Evolutionary conservation across 192 early-diverging fungal genomes (phyloP), one percentile per base, ranked within the genome.

Genomic region (Backusella psychrophila): DNA sequence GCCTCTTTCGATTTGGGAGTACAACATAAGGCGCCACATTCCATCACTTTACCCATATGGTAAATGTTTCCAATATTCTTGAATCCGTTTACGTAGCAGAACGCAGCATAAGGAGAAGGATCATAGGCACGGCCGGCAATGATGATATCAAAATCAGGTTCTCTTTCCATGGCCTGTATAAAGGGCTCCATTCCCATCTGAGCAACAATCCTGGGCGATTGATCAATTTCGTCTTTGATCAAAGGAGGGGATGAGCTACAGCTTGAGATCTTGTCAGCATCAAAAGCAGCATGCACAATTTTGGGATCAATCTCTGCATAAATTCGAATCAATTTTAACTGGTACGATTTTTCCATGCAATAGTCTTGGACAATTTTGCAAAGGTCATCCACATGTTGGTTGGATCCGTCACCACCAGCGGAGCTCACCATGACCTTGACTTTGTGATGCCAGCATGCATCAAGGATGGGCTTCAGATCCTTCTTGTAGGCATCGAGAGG

Each of bases 41-140:
- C 75, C 75, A 75, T 75, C 15, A 75, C 41, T 65, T 75, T 75
- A 11, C 75, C 75, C 75, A 75, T 75, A 38, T 75, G 75, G n/a
- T 69, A 75, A 2, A 53, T 38, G n/a, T 52, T 69, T 14, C 75
- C 75, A 7, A 69, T 6, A n/a, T 75, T 46, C 19, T 34, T 75
- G 19, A 74, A 74, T 1, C 75, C 75, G 5, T 75, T 67, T 6
- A n/a, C 12, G 52, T 52, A 69, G 12, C 75, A 75, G 29, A 46
- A 69, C 0, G 75, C 75, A 35, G 75, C 75, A 21, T 75, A 75
- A 1, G 75, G 75, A 23, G 75, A 46, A 3, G 75, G 75, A 65
- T 75, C 75, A 38, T 75, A 75, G 29, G 75, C 39, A 12, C 75
- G 66, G 4, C 75, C 75, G 35, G 66, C 39, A 39, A 75, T 75